phyloP scores from a whole-genome alignment of 2,329 filamentous ascomycete genomes.

The Tolypocladium nubicola region DNA sequence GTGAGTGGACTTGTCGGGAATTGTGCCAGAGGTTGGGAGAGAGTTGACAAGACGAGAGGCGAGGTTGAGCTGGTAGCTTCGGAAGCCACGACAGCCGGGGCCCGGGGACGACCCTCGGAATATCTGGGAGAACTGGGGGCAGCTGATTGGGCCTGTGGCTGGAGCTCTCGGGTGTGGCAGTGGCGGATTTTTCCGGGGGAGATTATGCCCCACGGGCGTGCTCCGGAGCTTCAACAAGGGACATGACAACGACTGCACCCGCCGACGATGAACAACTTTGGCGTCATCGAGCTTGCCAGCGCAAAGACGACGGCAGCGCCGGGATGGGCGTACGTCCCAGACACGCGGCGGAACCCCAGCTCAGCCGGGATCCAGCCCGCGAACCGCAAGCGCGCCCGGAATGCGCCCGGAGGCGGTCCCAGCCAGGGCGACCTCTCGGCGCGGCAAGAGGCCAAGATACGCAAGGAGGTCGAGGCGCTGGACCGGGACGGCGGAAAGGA shows the following conservation, averaged over 20 bases:
- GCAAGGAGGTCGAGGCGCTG: slow-evolving; percentile 72
- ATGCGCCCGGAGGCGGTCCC: slow-evolving; percentile 33
- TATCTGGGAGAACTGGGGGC: slow-evolving; percentile 3
- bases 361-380: slow-evolving; percentile 40
- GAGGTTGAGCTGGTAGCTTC: neutral
- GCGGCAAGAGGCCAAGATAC: slow-evolving; percentile 71
- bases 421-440: slow-evolving; percentile 59
- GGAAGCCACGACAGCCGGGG: neutral
- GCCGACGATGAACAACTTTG: slow-evolving; percentile 51
- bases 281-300: slow-evolving; percentile 74
- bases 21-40: neutral
- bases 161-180: slow-evolving; percentile 1
- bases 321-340: slow-evolving; percentile 87
- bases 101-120: neutral
- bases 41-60: neutral
- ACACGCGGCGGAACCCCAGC: slow-evolving; percentile 48
- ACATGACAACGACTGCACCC: neutral
- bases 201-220: too few relatives aligned
- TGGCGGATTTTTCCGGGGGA: slow-evolving; percentile 9
- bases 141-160: slow-evolving; percentile 7
- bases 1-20: slow-evolving; percentile 6
- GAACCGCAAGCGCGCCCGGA: slow-evolving; percentile 64
- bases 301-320: slow-evolving; percentile 60
- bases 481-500: slow-evolving; percentile 72
- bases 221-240: neutral